phyloP scores from a whole-genome alignment of 2,329 filamentous ascomycete genomes.

The Pochonia chlamydosporia region DNA sequence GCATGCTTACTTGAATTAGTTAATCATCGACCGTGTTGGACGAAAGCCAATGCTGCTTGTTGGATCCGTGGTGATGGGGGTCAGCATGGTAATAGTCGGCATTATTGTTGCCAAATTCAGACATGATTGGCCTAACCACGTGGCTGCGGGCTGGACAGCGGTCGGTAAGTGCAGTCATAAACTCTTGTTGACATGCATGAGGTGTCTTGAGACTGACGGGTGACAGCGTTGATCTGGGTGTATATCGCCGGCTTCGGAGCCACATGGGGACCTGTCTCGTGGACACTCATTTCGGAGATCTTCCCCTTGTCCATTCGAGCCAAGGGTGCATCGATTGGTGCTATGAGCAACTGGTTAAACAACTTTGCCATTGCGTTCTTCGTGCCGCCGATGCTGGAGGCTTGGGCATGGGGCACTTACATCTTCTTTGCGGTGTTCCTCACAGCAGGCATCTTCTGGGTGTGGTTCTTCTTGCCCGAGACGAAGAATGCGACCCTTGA shows the following conservation, averaged over 20 bases:
- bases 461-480: conserved; percentile 47
- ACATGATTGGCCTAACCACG: conserved; percentile 29
- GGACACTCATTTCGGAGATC: conserved; percentile 43
- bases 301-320: conserved; percentile 33
- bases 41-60: conserved; percentile 4
- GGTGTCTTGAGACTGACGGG: neutral
- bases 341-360: conserved; percentile 29
- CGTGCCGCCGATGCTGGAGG: conserved; percentile 31
- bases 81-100: conserved; percentile 32
- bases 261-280: conserved; percentile 40
- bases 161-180: conserved; percentile 15
- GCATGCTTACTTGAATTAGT: neutral
- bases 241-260: conserved; percentile 45
- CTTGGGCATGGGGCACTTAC: conserved; percentile 43
- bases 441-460: conserved; percentile 38
- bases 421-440: conserved; percentile 51
- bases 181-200: neutral
- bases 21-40: conserved; percentile 34
- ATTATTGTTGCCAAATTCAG: conserved; percentile 33
- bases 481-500: conserved; percentile 49
- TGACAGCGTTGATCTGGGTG: conserved; percentile 27
- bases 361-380: conserved; percentile 43
- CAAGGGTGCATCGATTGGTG: conserved; percentile 18
- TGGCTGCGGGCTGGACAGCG: conserved; percentile 23
- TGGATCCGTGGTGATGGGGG: conserved; percentile 20